These are phyloP conservation scores for Komagataella pastoris DNA, from an alignment of 805 yeast genomes.

Conservation along the genomic window DNA sequence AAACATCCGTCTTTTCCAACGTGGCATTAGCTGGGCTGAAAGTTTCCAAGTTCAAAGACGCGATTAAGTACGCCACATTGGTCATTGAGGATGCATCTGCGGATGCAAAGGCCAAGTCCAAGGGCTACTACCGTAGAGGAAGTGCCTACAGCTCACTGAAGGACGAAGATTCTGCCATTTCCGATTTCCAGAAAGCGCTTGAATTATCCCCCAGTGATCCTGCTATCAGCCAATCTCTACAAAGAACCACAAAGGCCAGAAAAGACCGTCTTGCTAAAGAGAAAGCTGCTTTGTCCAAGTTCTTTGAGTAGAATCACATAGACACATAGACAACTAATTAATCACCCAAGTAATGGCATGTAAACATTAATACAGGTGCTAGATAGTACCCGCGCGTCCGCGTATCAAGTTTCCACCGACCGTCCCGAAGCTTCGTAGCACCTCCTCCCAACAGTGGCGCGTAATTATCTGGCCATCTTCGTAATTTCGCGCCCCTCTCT, in stretches of 20 bases:
- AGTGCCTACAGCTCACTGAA: constrained; percentile 50
- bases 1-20: constrained; percentile 56
- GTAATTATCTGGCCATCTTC: not conserved
- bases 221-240: constrained; percentile 53
- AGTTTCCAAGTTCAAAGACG: constrained; percentile 36
- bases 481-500: not conserved
- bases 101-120: constrained; percentile 60
- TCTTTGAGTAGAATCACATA: constrained; percentile 25
- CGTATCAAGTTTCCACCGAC: not conserved
- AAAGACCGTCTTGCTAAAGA: constrained; percentile 51
- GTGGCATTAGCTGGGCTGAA: constrained; percentile 66
- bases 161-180: constrained; percentile 59
- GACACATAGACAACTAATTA: not conserved
- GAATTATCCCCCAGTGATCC: constrained; percentile 55
- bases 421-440: not conserved
- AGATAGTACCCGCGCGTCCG: not conserved
- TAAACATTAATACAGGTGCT: not conserved
- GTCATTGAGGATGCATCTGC: constrained; percentile 50
- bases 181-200: constrained; percentile 53
- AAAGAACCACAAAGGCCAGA: constrained; percentile 38
- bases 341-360: not conserved
- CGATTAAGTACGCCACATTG: constrained; percentile 45
- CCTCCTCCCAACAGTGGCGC: not conserved
- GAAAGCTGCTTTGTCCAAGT: constrained; percentile 62
- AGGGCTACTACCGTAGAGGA: constrained; percentile 82